phyloP scores from a whole-genome alignment of 441 rosid genomes.

The Bruguiera hainesii region DNA sequence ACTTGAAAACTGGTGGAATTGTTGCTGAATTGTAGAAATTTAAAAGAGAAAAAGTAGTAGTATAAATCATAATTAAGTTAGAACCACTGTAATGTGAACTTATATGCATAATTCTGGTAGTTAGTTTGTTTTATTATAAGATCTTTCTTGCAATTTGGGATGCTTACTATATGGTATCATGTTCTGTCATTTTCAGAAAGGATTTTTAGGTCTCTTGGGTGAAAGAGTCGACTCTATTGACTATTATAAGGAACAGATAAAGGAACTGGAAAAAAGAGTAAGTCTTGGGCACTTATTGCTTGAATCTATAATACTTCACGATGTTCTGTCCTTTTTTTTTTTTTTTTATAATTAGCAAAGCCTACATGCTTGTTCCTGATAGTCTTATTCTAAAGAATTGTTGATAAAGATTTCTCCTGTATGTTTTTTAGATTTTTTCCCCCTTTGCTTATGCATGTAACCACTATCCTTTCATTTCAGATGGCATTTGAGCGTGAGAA shows the following conservation, averaged over 20 bases:
- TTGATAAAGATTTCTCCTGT: conserved; percentile 1
- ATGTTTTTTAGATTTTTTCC: neutral
- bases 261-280: conserved; percentile 63
- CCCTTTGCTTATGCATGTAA: conserved; percentile 16
- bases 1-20: neutral
- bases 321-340: neutral
- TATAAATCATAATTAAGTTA: neutral
- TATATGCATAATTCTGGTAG: neutral
- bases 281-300: conserved; percentile 18
- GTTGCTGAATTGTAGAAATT: too few relatives aligned
- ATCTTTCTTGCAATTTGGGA: conserved; percentile 5
- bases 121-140: conserved; percentile 9
- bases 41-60: neutral
- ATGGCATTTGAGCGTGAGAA: conserved; percentile 71
- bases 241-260: conserved; percentile 66
- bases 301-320: neutral
- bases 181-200: conserved; percentile 47
- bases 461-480: conserved; percentile 31
- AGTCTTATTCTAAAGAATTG: neutral
- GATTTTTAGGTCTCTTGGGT: conserved; percentile 87
- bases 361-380: neutral
- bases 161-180: conserved; percentile 11
- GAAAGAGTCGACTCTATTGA: conserved; percentile 76
- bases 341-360: neutral
- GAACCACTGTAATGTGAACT: too few relatives aligned